A percentile compares a stretch with the other conserved stretches of the same genome.
Evolutionary conservation across 495 filamentous ascomycete genomes (phyloP).

Genomic region (Aspergillus diversus): DNA sequence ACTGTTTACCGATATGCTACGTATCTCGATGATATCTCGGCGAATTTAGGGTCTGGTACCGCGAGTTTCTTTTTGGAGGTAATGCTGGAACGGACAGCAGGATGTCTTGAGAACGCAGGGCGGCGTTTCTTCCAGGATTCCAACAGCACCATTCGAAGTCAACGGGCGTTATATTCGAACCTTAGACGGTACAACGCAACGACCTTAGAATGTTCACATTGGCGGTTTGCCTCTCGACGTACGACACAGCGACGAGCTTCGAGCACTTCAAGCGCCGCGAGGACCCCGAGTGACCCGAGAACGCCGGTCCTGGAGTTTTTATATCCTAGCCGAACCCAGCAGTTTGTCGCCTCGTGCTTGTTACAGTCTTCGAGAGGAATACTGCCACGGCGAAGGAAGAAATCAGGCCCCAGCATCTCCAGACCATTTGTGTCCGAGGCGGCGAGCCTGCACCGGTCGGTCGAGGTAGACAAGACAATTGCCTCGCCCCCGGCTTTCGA

Average conservation of each 20-base stretch:
- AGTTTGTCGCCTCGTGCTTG: constrained; percentile 28
- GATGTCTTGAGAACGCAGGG: constrained; percentile 77
- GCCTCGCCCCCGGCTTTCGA: background rate
- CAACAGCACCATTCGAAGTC: constrained; percentile 55
- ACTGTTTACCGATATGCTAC: constrained; percentile 34
- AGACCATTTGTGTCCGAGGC: constrained; percentile 38
- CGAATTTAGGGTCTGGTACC: constrained; percentile 39
- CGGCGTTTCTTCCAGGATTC: constrained; percentile 65
- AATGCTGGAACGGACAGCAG: constrained; percentile 85
- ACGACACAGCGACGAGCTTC: constrained; percentile 27
- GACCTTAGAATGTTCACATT: constrained; percentile 57
- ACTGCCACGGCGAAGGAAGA: constrained; percentile 36
- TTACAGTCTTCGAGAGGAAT: constrained; percentile 31
- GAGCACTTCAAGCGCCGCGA: constrained; percentile 17
- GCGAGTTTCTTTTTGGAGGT: constrained; percentile 52
- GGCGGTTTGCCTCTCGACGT: constrained; percentile 44
- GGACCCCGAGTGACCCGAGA: constrained; percentile 24
- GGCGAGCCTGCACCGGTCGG: constrained; percentile 14
- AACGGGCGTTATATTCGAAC: constrained; percentile 61
- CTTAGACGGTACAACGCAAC: constrained; percentile 70
- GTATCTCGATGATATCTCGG: constrained; percentile 24
- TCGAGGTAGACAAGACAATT: background rate
- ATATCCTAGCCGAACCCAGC: constrained; percentile 38
- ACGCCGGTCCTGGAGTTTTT: constrained; percentile 46
- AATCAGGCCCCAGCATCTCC: constrained; percentile 23